Conservation (phyloP, 352 stramenopile genomes). For the Globisporangium cystogenes region DNA sequence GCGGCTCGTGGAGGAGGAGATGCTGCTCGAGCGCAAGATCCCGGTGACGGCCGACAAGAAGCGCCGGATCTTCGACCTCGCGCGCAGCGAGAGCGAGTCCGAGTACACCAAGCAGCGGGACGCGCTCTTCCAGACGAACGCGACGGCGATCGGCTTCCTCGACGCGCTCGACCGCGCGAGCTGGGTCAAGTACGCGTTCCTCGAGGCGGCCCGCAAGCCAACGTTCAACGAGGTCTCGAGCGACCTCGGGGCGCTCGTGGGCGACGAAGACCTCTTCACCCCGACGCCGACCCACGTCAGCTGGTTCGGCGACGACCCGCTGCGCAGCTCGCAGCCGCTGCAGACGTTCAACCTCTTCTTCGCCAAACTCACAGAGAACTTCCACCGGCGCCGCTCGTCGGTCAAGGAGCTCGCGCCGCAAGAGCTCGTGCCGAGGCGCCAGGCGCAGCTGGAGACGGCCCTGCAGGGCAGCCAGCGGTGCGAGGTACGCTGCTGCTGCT, state of each 20-base stretch:
- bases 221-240: conserved; percentile 74
- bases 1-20: conserved; percentile 64
- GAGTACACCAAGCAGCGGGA: conserved; percentile 61
- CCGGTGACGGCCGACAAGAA: conserved; percentile 59
- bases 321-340: conserved; percentile 61
- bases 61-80: conserved; percentile 61
- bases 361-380: conserved; percentile 67
- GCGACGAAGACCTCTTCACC: conserved; percentile 38
- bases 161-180: conserved; percentile 47
- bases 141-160: conserved; percentile 43
- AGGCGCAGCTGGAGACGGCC: conserved; percentile 60
- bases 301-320: conserved; percentile 60
- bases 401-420: conserved; percentile 45
- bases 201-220: conserved; percentile 53
- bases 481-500: conserved; percentile 39
- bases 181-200: conserved; percentile 79
- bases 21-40: conserved; percentile 53
- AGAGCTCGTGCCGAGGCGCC: conserved; percentile 57
- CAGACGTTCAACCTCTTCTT: conserved; percentile 66
- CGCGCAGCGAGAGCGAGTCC: conserved; percentile 59
- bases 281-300: conserved; percentile 26
- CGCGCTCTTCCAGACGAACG: conserved; percentile 45
- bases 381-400: conserved; percentile 49
- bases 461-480: conserved; percentile 71
- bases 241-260: conserved; percentile 41